Evolutionary conservation across 371 early-diverging fungal species (phyloP), one percentile per base, ranked within the genome.

Genomic region (Rhizopus delemar): DNA sequence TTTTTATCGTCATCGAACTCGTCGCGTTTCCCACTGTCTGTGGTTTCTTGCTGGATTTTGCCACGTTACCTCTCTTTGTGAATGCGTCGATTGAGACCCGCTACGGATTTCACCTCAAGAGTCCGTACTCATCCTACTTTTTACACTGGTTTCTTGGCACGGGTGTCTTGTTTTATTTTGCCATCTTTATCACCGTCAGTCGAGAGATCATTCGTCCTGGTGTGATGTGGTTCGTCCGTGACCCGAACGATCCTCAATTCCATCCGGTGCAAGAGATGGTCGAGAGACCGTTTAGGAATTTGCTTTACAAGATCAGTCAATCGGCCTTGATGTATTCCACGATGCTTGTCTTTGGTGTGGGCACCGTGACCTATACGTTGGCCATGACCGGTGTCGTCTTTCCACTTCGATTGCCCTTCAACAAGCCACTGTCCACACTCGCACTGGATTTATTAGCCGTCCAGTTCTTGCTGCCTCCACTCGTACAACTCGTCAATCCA

Each of bases 221-320:
- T 15, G 93, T 96, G 28, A 85, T 96, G 83, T 96, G 96, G 95
- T 96, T 96, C 66, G 91, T 96, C 51, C 88, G 97, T 38, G 95
- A 97, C 59, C 97, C 98, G 3, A 93, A 93, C 53, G 97, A 97
- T 68, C 93, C 95, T 5, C 86, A 90, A 32, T 94, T 93, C 70
- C 89, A 93, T 60, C 95, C 97, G 2, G 88, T 97, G 53, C 88
- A 89, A 56, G 98, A 97, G 68, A 89, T 93, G 59, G 69, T 93
- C 0, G 93, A 95, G 57, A 81, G 90, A 8, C 89, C 93, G 16
- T 71, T 90, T 12, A 65, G 81, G 7, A 72, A 82, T 11, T 88
- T 95, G 65, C 67, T 93, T 49, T 80, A 85, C 59, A 95, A 93
- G 70, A 83, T 97, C 39, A 85, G 82, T 9, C 77, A 87, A 12